Base-by-base conservation (phyloP, 2,329 filamentous ascomycete species). In the Diaporthe citriasiana region DNA sequence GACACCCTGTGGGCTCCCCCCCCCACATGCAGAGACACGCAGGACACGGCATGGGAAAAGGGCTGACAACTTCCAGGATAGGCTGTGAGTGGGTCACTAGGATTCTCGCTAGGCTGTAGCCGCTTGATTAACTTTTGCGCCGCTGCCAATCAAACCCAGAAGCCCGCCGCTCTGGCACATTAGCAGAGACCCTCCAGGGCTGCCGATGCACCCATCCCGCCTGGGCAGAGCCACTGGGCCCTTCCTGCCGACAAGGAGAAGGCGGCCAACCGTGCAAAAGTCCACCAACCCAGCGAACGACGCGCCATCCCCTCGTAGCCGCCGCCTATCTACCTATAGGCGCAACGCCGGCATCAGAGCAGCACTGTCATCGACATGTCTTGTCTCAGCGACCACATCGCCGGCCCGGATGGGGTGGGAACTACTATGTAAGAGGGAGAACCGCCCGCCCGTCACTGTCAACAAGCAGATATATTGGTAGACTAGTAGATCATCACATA, bases 51-150 rank as follows among this genome's bases (percentile, higher is more conserved):
- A 40, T 51, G 47, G 47, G 51, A 70, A 57, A 71, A 51, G 47
- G 69, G 69, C 69, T 71, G 69, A 71, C 45, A 60, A 25, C n/a
- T 35, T 42, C 55, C 56, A 51, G 69, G 69, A 71, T 71, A 71
- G 69, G 69, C 56, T 53, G 69, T 38, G 69, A 53, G 69, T 40
- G 56, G 69, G 57, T 53, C 55, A 71, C 35, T 71, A 63, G 69
- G 56, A 63, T 63, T 63, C 57, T 71, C 69, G 69, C 69, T 71
- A 71, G 69, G 69, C 56, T 71, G 69, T 71, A 71, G 56, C 69
- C 69, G 69, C 69, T 71, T 71, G 56, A 71, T 71, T 71, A 53
- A 63, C 45, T 63, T 53, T 53, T 42, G 13, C 69, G 53, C 69
- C 56, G 33, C 69, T 25, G 56, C 69, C 69, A 71, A 71, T 71